These are phyloP conservation scores for Boletellus sp. DNA, from an alignment of 768 basidiomycete genomes.

Conservation along the genomic window DNA sequence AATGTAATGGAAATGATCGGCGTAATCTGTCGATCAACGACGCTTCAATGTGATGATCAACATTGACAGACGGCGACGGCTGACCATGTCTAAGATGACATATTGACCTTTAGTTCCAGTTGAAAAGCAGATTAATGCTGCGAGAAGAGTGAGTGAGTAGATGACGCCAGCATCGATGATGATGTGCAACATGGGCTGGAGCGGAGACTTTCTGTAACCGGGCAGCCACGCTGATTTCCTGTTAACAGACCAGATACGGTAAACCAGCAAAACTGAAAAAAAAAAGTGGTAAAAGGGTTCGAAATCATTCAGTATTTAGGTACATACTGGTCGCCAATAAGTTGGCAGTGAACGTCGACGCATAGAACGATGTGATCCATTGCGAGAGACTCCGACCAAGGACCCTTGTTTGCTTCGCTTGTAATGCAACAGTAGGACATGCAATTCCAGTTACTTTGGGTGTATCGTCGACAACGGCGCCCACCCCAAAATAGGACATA, in stretches of 20 bases:
- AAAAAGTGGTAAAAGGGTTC: neutral
- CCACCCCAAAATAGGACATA: neutral
- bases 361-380: slow-evolving; percentile 35
- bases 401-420: slow-evolving; percentile 8
- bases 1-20: slow-evolving; percentile 38
- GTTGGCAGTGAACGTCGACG: slow-evolving; percentile 29
- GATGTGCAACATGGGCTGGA: slow-evolving; percentile 18
- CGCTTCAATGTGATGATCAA: neutral
- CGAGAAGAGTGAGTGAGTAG: slow-evolving; percentile 33
- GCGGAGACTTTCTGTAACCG: neutral
- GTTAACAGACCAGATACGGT: slow-evolving; percentile 26
- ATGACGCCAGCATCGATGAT: slow-evolving; percentile 35
- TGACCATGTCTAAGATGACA: slow-evolving; percentile 33
- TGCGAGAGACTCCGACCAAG: slow-evolving; percentile 20
- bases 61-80: neutral
- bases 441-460: slow-evolving; percentile 12
- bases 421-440: slow-evolving; percentile 14
- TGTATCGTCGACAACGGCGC: neutral
- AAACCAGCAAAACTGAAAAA: slow-evolving; percentile 19
- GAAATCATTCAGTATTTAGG: neutral
- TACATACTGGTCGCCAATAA: slow-evolving; percentile 24
- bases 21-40: slow-evolving; percentile 17
- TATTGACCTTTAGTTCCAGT: slow-evolving; percentile 28
- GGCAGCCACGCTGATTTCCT: slow-evolving; percentile 15
- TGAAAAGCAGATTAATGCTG: slow-evolving; percentile 28